These are phyloP conservation scores for Termitomyces sp. DNA, from an alignment of 768 basidiomycete genomes.

Conservation along the genomic window DNA sequence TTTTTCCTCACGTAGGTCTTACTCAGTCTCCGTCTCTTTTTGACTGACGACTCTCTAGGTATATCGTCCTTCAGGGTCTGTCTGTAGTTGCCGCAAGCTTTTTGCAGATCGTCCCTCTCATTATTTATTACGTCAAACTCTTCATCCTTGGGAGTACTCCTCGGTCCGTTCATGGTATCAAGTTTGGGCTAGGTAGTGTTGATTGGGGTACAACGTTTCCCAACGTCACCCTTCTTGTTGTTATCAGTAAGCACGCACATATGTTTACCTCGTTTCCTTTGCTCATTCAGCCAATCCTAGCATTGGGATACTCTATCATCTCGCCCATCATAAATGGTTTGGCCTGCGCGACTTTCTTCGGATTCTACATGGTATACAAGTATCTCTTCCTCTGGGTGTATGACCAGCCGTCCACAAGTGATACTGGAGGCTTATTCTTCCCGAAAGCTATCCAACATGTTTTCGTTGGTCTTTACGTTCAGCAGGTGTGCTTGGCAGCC, in stretches of 20 bases:
- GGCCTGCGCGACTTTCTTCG: constrained; percentile 73
- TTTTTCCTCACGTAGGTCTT: constrained; percentile 80
- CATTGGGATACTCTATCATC: constrained; percentile 80
- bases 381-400: constrained; percentile 81
- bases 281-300: constrained; percentile 24
- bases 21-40: not conserved
- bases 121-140: constrained; percentile 88
- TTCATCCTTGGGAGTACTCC: constrained; percentile 86
- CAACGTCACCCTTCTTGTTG: constrained; percentile 66
- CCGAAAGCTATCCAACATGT: constrained; percentile 91
- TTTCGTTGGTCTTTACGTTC: constrained; percentile 91
- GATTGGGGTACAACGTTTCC: constrained; percentile 78
- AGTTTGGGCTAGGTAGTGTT: constrained; percentile 63
- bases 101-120: constrained; percentile 66
- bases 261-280: not conserved
- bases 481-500: constrained; percentile 40
- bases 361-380: constrained; percentile 81
- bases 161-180: constrained; percentile 77
- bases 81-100: constrained; percentile 77
- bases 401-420: constrained; percentile 60
- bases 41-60: constrained; percentile 30
- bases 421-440: constrained; percentile 94
- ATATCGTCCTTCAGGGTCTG: constrained; percentile 76
- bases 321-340: constrained; percentile 93
- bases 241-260: constrained; percentile 57